Evolutionary conservation across 2,329 filamentous ascomycete species (phyloP).

Genomic region (Aspergillus sp.): DNA sequence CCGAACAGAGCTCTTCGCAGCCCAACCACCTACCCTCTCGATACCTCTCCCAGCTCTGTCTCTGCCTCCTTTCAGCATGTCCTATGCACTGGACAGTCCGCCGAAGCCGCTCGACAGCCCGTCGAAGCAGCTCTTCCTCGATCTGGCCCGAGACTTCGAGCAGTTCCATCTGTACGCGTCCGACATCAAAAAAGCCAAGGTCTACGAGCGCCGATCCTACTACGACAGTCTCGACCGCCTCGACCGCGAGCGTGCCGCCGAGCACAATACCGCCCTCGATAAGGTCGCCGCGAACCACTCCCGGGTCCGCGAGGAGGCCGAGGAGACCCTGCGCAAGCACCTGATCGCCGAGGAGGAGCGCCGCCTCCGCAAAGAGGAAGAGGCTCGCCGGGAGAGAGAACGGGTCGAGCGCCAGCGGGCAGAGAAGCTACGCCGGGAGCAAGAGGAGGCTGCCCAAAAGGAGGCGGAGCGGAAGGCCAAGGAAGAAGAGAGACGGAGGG

Average conservation of each 20-base stretch:
- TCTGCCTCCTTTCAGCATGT: not conserved
- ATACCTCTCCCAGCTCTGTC: not conserved
- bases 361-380: constrained; percentile 26
- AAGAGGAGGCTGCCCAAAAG: constrained; percentile 29
- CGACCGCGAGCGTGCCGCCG: constrained; percentile 52
- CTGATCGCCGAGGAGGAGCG: constrained; percentile 32
- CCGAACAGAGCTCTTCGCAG: too few species aligned
- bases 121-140: constrained; percentile 31
- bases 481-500: constrained; percentile 25
- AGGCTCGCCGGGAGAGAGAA: constrained; percentile 25
- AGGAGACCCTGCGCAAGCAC: constrained; percentile 44
- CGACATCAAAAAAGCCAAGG: constrained; percentile 36
- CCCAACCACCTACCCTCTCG: too few species aligned
- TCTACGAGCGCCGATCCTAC: constrained; percentile 36
- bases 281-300: constrained; percentile 59
- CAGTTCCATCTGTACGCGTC: constrained; percentile 32
- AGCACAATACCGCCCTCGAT: constrained; percentile 57
- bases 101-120: constrained; percentile 27
- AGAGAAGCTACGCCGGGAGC: constrained; percentile 21
- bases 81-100: constrained; percentile 13
- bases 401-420: constrained; percentile 24
- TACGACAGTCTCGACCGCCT: constrained; percentile 54
- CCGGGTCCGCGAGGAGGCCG: constrained; percentile 49
- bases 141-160: constrained; percentile 33
- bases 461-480: constrained; percentile 37